Evolutionary conservation across 164 flowering plant species (phyloP).

Genomic region (Chimonanthus salicifolius): DNA sequence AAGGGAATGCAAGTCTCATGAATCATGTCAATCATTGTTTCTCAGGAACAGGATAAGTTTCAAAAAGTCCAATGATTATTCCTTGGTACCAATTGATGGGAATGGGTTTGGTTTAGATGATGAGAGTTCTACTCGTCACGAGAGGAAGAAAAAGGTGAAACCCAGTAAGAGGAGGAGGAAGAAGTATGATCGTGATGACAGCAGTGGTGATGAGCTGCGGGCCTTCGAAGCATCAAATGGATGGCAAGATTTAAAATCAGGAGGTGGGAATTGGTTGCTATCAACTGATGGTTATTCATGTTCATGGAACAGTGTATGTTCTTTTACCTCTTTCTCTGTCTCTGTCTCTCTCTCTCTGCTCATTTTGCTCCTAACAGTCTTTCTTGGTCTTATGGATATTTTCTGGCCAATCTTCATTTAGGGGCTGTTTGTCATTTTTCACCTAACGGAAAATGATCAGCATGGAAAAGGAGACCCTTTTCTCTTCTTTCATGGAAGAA

Average conservation of each 20-base stretch:
- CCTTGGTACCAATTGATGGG: constrained; percentile 37
- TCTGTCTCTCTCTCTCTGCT: background rate
- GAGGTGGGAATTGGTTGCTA: constrained; percentile 66
- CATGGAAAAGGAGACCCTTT: too few species aligned
- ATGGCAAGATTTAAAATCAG: constrained; percentile 26
- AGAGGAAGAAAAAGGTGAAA: constrained; percentile 40
- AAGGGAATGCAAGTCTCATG: constrained; percentile 43
- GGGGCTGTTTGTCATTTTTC: too few species aligned
- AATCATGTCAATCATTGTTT: constrained; percentile 76
- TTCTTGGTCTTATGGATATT: background rate
- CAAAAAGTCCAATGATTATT: constrained; percentile 40
- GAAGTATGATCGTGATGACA: constrained; percentile 21
- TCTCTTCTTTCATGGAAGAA: too few species aligned
- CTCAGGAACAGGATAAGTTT: constrained; percentile 49
- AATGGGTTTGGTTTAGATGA: constrained; percentile 32
- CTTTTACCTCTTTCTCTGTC: background rate
- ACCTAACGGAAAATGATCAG: too few species aligned
- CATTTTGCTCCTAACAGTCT: background rate
- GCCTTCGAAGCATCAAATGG: constrained; percentile 30
- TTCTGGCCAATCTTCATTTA: too few species aligned
- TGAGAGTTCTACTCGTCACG: constrained; percentile 20
- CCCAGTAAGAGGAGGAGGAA: constrained; percentile 48
- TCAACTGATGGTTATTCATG: constrained; percentile 70
- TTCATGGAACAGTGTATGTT: constrained; percentile 70
- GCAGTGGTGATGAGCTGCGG: constrained; percentile 30